Evolutionary conservation across 1,284 basidiomycete species (phyloP).

Genomic region (Ceratobasidium sp.): DNA sequence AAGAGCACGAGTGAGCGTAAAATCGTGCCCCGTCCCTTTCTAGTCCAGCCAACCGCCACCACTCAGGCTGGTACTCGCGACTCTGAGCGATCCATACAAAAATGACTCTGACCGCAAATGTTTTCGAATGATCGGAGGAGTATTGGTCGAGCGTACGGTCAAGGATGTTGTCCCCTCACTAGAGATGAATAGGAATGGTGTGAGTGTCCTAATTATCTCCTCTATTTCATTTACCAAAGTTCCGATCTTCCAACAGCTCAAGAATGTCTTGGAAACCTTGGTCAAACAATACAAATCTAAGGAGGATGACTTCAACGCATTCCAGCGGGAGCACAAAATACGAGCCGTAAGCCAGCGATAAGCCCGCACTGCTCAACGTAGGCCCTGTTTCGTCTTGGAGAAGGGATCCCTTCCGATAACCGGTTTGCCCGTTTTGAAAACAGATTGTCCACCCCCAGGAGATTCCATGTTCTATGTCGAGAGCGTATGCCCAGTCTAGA

Average conservation of each 20-base stretch:
- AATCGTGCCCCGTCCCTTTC: background rate
- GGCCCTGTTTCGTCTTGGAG: background rate
- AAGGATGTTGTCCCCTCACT: conserved; percentile 94
- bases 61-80: conserved; percentile 87
- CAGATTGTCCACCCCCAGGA: too few relatives aligned
- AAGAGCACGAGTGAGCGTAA: conserved; percentile 82
- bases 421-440: too few relatives aligned
- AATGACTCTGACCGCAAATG: conserved; percentile 92
- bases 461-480: too few relatives aligned
- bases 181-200: conserved; percentile 86
- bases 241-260: conserved; percentile 68
- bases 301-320: conserved; percentile 85
- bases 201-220: conserved; percentile 59
- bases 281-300: conserved; percentile 89
- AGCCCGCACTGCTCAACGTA: background rate
- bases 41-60: background rate
- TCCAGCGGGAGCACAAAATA: conserved; percentile 87
- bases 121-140: conserved; percentile 96
- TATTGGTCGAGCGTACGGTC: conserved; percentile 96
- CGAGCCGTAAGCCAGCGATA: conserved; percentile 29
- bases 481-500: too few relatives aligned
- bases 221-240: conserved; percentile 3
- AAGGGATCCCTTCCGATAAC: too few relatives aligned
- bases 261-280: conserved; percentile 79
- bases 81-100: conserved; percentile 81